phyloP scores from a whole-genome alignment of 2,329 filamentous ascomycete species.

The Ramularia collo-cygni region DNA sequence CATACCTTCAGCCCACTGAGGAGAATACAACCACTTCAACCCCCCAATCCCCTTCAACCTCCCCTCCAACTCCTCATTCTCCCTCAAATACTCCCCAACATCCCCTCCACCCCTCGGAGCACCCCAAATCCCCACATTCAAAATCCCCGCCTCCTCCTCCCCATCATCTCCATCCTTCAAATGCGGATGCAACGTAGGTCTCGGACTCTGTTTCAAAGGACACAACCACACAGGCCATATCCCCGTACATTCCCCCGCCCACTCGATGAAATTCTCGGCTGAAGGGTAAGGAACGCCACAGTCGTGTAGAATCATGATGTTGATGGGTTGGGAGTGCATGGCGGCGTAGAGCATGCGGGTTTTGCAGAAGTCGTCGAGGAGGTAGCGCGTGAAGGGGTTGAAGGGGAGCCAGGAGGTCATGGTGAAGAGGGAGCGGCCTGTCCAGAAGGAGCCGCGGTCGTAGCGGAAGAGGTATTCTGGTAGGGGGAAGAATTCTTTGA shows the following conservation, averaged over 20 bases:
- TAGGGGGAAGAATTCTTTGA: conserved; percentile 35
- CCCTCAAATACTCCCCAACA: no score
- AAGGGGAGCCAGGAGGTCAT: conserved; percentile 53
- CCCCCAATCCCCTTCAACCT: conserved; percentile 63
- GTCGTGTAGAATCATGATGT: conserved; percentile 56
- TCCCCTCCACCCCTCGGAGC: conserved; percentile 39
- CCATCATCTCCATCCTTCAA: background rate
- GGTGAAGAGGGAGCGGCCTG: conserved; percentile 50
- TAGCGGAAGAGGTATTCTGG: conserved; percentile 53
- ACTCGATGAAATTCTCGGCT: conserved; percentile 47
- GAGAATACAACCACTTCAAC: conserved; percentile 83
- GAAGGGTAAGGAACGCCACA: conserved; percentile 50
- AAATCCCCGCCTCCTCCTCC: conserved; percentile 21
- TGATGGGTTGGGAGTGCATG: conserved; percentile 50
- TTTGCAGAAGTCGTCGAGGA: conserved; percentile 54
- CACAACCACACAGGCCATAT: conserved; percentile 55
- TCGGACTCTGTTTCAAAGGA: conserved; percentile 32
- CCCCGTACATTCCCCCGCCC: conserved; percentile 39
- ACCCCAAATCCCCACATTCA: conserved; percentile 66
- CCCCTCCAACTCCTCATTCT: conserved; percentile 63
- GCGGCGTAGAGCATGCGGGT: conserved; percentile 56
- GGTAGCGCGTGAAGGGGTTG: conserved; percentile 48
- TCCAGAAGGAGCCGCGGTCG: conserved; percentile 60
- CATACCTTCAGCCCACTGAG: conserved; percentile 46
- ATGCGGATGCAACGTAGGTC: conserved; percentile 2